Evolutionary conservation across 2,329 filamentous ascomycete genomes (phyloP).

Genomic region (Plenodomus tracheiphilus): DNA sequence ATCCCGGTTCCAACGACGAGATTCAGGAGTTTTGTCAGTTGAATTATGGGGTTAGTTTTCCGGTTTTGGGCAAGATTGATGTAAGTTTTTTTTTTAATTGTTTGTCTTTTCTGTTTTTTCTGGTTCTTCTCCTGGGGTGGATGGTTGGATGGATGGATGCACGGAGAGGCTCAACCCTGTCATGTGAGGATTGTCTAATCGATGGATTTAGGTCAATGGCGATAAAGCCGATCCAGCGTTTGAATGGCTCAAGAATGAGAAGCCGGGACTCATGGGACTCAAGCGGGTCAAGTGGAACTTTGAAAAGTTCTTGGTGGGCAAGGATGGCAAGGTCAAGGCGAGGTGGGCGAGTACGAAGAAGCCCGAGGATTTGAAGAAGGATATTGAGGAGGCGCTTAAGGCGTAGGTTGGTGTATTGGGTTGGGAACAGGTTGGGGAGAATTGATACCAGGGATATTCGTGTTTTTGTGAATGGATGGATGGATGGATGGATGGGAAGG

Average conservation of each 20-base stretch:
- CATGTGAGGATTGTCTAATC: too few species aligned
- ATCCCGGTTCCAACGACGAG: constrained; percentile 73
- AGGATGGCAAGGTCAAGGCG: constrained; percentile 81
- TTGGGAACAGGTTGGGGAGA: not conserved
- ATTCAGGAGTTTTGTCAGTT: constrained; percentile 75
- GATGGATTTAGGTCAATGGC: constrained; percentile 76
- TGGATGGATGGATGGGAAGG: not conserved
- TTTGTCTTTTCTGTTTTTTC: not conserved
- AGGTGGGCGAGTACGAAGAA: constrained; percentile 88
- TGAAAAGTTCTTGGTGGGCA: constrained; percentile 92
- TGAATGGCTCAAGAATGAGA: constrained; percentile 71
- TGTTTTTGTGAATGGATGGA: not conserved
- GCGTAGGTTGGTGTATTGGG: not conserved
- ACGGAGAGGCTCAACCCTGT: too few species aligned
- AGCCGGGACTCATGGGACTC: constrained; percentile 82
- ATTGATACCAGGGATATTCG: not conserved
- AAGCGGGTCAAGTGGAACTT: constrained; percentile 99
- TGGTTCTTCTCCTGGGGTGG: not conserved
- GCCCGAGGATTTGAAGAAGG: constrained; percentile 76
- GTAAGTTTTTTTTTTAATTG: constrained; percentile 52
- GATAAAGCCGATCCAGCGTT: constrained; percentile 77
- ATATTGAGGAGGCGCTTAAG: constrained; percentile 72
- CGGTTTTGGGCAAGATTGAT: constrained; percentile 87
- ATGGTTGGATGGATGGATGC: too few species aligned
- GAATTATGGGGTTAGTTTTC: constrained; percentile 94